Evolutionary conservation across 208 protist genomes (phyloP), one percentile per base, ranked within the genome.

Genomic region (Acanthamoeba royreba): DNA sequence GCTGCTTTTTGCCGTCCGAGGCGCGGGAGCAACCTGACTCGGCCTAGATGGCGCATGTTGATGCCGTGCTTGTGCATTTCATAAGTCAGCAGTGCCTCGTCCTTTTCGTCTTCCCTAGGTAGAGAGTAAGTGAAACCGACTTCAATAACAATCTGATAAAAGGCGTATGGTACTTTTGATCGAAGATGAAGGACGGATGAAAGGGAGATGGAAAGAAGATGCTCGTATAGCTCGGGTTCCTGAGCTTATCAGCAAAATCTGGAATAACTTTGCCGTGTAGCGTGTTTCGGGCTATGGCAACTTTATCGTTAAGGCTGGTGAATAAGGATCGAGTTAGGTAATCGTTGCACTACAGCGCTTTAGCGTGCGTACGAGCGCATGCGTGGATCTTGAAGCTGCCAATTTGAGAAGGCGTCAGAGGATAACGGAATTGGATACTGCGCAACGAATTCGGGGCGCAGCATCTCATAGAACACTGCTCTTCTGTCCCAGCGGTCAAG

Each of bases 31-130:
- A n/a, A 45, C 31, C 86, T 22, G 42, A 92, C 4, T 3, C 86
- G 3, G 11, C 86, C 86, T 33, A 74, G 31, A 35, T 92, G 86
- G 13, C 86, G 49, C 49, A 92, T 52, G 86, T 92, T 92, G 86
- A 92, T 92, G 49, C 86, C 86, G 49, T 74, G 49, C 58, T 92
- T 69, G 86, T 92, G 86, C 86, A 92, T 1, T 22, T 9, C 8
- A 25, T 13, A 35, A 25, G 13, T 31, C 35, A 92, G 58, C 38
- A 63, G 4, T 22, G 45, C 42, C 45, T 81, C 72, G 72, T 45
- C 33, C 72, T 81, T 47, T 0, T 49, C 72, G 4, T 47, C 72
- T 4, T n/a, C 33, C 38, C 33, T 81, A 9, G 61, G 61, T 11
- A 4, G 11, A 38, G 19, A 79, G 15, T 13, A 52, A 15, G 0